Conservation (phyloP, 1,284 basidiomycete genomes). For the Fomitopsis betulina region DNA sequence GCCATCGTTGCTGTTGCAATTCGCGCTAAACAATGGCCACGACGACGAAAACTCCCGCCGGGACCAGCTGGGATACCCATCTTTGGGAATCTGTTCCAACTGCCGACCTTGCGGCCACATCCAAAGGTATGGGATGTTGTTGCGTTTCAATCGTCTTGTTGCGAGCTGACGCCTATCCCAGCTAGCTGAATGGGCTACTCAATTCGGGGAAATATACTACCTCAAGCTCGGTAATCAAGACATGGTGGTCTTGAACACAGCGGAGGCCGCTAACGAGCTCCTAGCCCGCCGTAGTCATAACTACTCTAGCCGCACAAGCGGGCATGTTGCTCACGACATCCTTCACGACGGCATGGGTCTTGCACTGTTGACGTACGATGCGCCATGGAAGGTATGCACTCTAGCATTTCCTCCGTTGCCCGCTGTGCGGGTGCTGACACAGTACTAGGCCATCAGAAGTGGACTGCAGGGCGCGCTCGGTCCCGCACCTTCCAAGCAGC, state of each 20-base stretch:
- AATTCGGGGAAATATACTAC: slow-evolving; percentile 26
- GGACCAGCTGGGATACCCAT: no score
- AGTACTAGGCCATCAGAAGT: slow-evolving; percentile 14
- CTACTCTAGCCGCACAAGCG: slow-evolving; percentile 22
- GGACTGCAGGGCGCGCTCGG: slow-evolving; percentile 21
- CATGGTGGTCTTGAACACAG: slow-evolving; percentile 30
- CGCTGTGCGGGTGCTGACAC: no score
- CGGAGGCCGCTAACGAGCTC: slow-evolving; percentile 28
- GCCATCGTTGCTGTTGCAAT: no score
- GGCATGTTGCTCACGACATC: slow-evolving; percentile 27
- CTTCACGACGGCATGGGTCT: slow-evolving; percentile 26
- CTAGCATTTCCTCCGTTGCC: no score
- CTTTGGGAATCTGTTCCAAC: no score
- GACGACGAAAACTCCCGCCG: no score
- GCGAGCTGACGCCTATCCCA: neutral
- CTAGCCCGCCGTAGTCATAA: slow-evolving; percentile 26
- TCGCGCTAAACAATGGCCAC: no score
- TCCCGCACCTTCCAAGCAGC: slow-evolving; percentile 21
- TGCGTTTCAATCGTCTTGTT: no score
- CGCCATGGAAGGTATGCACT: slow-evolving; percentile 22
- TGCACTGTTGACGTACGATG: slow-evolving; percentile 25
- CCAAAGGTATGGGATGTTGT: no score
- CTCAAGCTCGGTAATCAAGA: slow-evolving; percentile 25
- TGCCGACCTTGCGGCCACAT: no score
- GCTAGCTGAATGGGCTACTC: slow-evolving; percentile 26